Conservation (phyloP, 139 green algal species). For the Chlorella sp. region DNA sequence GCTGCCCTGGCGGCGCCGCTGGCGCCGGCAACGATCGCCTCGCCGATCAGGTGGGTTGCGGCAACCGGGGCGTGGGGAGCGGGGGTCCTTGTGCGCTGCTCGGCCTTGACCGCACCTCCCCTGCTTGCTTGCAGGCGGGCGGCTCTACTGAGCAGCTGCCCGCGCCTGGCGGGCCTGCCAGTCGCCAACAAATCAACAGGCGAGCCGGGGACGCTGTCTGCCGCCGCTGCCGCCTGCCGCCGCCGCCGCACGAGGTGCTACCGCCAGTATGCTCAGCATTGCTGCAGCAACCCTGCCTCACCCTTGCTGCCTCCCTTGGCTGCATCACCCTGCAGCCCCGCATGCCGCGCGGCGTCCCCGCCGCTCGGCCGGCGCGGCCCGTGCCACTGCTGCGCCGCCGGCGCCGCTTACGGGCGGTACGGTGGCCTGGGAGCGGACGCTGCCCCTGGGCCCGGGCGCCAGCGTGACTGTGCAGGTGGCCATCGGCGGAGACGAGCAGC, state of each 20-base stretch:
- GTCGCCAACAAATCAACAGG: no score
- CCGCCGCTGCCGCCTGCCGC: no score
- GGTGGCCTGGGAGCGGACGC: conserved; percentile 4
- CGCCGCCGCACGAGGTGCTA: no score
- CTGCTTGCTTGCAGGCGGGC: background rate
- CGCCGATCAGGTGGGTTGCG: no score
- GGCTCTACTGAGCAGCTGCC: background rate
- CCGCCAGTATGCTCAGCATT: no score
- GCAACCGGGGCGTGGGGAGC: no score
- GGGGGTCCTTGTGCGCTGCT: background rate
- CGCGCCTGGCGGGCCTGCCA: background rate
- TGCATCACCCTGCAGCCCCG: background rate
- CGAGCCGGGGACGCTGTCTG: no score
- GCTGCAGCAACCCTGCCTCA: no score
- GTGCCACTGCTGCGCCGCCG: background rate
- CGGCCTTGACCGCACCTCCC: background rate
- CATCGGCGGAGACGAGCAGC: conserved; percentile 34
- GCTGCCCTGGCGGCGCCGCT: no score
- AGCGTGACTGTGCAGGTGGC: conserved; percentile 4
- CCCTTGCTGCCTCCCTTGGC: no score
- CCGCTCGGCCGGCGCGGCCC: background rate
- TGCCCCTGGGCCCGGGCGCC: conserved; percentile 12
- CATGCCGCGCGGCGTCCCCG: background rate
- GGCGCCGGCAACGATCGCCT: no score
- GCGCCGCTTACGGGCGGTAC: background rate